Evolutionary conservation across 768 basidiomycete genomes (phyloP).

Genomic region (Termitomyces sp.): DNA sequence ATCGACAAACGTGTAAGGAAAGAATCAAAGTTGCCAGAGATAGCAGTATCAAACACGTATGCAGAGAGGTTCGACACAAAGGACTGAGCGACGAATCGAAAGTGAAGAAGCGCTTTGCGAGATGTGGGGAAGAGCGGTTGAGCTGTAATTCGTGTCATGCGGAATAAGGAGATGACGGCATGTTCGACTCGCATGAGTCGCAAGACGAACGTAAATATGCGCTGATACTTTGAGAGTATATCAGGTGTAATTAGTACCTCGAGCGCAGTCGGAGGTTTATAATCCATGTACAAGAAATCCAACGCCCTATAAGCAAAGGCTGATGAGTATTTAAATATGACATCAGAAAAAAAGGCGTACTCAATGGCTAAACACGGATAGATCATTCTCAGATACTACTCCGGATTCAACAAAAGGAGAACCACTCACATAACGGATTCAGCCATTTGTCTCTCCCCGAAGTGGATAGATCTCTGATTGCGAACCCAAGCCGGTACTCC

Average conservation of each 20-base stretch:
- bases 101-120: constrained; percentile 55
- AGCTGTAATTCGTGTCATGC: constrained; percentile 47
- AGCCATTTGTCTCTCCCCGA: constrained; percentile 74
- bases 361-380: constrained; percentile 38
- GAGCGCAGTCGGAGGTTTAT: constrained; percentile 81
- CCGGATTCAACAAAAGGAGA: background rate
- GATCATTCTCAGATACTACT: constrained; percentile 5
- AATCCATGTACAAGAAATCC: constrained; percentile 89
- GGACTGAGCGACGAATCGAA: constrained; percentile 71
- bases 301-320: constrained; percentile 54
- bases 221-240: constrained; percentile 81
- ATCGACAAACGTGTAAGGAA: constrained; percentile 49
- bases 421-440: constrained; percentile 72
- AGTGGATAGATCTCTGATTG: constrained; percentile 67
- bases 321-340: constrained; percentile 5
- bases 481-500: constrained; percentile 78
- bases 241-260: constrained; percentile 67
- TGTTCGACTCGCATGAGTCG: constrained; percentile 76
- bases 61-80: constrained; percentile 66
- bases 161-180: constrained; percentile 61
- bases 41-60: constrained; percentile 81
- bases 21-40: constrained; percentile 70
- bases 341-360: constrained; percentile 27
- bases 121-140: constrained; percentile 58
- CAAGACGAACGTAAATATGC: constrained; percentile 77